Evolutionary conservation across 805 yeast genomes (phyloP), one percentile per base, ranked within the genome.

Genomic region (Teunomyces lycoperdinae): DNA sequence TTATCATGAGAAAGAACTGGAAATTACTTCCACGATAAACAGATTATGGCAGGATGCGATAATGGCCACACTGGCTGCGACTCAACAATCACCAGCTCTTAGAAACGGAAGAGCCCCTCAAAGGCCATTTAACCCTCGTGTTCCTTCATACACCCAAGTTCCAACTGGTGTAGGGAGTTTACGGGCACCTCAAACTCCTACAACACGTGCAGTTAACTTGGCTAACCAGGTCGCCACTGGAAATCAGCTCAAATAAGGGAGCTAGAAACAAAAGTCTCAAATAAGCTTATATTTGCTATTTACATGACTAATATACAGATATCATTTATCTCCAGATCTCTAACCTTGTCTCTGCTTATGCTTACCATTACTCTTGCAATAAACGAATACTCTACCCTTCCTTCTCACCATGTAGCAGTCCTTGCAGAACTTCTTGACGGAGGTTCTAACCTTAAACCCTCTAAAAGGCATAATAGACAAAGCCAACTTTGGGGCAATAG

Each of bases 311-410:
- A 41, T 41, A 20, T 41, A 41, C 43, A 41, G 32, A 30, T 10
- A 14, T 17, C 16, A 28, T 9, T 26, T n/a, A 41, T 14, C 10
- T 9, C 10, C 9, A 13, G 11, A 5, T 33, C 16, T 35, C 44
- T 65, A 84, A 57, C 89, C 89, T 68, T 89, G 96, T 68, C 96
- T 88, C 70, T 91, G 97, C 70, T 91, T 91, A 70, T 91, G 98
- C 65, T 89, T 89, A 53, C 90, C 89, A 65, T 91, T 89, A 42
- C 94, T 77, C 67, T 91, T 94, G 77, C 99, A 92, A 64, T 88
- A 85, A 34, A 94, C 96, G 55, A 89, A 89, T 9, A 91, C 92
- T 60, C 94, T 79, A 36, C 99, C 99, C 71, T 91, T 94, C 69
- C 98, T 85, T 70, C 95, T 86, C 9, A 94, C 97, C 69, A 89